Percentiles rank a stretch among this genome's conserved stretches.
phyloP scores from a whole-genome alignment of 371 early-diverging fungal species.

The Rhizomucor pusillus region DNA sequence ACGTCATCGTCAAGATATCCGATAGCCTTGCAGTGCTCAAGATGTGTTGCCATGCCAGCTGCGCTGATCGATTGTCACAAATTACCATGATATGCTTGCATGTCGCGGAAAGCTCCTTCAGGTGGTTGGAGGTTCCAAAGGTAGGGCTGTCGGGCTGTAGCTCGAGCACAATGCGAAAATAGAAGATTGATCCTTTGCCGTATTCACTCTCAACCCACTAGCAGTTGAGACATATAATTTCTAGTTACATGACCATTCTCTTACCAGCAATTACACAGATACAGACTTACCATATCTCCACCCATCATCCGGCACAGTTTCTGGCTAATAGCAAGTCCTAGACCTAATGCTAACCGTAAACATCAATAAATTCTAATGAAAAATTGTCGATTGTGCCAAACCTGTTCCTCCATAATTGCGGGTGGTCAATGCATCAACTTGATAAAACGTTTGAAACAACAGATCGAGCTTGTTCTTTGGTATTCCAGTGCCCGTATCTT shows the following conservation, averaged over 20 bases:
- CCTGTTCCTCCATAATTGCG: slow-evolving; percentile 59
- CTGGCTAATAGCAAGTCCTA: slow-evolving; percentile 52
- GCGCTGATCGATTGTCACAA: slow-evolving; percentile 2
- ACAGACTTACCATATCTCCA: slow-evolving; percentile 43
- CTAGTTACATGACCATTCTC: background rate
- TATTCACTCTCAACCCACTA: slow-evolving; percentile 51
- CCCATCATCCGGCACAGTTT: slow-evolving; percentile 52
- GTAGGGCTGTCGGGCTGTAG: slow-evolving; percentile 18
- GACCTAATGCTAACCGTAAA: too few relatives aligned
- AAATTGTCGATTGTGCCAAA: background rate
- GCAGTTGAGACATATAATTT: background rate
- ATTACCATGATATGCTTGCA: slow-evolving; percentile 14
- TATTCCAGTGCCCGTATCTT: slow-evolving; percentile 68
- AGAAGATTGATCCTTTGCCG: slow-evolving; percentile 44
- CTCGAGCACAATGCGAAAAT: slow-evolving; percentile 30
- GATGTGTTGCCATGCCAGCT: slow-evolving; percentile 3
- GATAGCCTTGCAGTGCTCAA: slow-evolving; percentile 1
- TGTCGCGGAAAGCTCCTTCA: slow-evolving; percentile 8
- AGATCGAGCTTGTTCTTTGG: slow-evolving; percentile 43
- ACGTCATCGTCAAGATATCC: background rate
- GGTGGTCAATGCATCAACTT: slow-evolving; percentile 55
- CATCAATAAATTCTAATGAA: too few relatives aligned
- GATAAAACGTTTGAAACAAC: slow-evolving; percentile 61
- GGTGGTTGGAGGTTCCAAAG: slow-evolving; percentile 16
- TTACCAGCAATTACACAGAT: background rate